Evolutionary conservation across 768 basidiomycete species (phyloP).

Genomic region (Crepidotus variabilis): DNA sequence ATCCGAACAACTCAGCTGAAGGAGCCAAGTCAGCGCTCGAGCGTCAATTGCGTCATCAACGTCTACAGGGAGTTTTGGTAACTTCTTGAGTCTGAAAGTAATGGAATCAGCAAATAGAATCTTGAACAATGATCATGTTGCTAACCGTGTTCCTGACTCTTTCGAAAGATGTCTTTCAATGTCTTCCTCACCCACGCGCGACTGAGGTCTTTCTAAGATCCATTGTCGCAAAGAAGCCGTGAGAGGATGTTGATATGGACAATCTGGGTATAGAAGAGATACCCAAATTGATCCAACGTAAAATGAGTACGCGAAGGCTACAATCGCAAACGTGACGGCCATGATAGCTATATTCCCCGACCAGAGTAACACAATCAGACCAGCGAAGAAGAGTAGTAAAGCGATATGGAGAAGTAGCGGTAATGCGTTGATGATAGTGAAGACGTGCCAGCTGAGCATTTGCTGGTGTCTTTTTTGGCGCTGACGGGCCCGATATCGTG

Average conservation of each 20-base stretch:
- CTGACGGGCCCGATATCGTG: constrained; percentile 31
- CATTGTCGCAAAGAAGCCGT: constrained; percentile 29
- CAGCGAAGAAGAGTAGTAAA: constrained; percentile 38
- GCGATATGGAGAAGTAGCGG: constrained; percentile 38
- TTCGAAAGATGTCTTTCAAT: constrained; percentile 7
- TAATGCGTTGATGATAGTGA: constrained; percentile 32
- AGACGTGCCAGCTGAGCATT: constrained; percentile 35
- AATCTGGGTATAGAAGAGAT: constrained; percentile 35
- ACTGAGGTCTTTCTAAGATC: constrained; percentile 3
- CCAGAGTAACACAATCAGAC: constrained; percentile 38
- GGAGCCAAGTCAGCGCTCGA: constrained; percentile 32
- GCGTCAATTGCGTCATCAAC: constrained; percentile 34
- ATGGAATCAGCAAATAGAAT: background rate
- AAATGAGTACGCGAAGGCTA: constrained; percentile 30
- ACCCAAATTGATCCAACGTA: constrained; percentile 35
- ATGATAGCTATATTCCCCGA: constrained; percentile 29
- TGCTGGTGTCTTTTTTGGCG: constrained; percentile 34
- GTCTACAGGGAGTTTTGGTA: constrained; percentile 5
- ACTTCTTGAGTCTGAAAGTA: constrained; percentile 3
- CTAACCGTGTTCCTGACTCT: constrained; percentile 2
- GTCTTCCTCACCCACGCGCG: constrained; percentile 10
- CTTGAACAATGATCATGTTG: no score
- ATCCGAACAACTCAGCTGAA: constrained; percentile 29
- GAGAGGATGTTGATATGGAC: constrained; percentile 38
- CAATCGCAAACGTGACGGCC: constrained; percentile 29